These are phyloP conservation scores for Ceratocystis lukuohia DNA, from an alignment of 2,329 filamentous ascomycete genomes.

Conservation along the genomic window DNA sequence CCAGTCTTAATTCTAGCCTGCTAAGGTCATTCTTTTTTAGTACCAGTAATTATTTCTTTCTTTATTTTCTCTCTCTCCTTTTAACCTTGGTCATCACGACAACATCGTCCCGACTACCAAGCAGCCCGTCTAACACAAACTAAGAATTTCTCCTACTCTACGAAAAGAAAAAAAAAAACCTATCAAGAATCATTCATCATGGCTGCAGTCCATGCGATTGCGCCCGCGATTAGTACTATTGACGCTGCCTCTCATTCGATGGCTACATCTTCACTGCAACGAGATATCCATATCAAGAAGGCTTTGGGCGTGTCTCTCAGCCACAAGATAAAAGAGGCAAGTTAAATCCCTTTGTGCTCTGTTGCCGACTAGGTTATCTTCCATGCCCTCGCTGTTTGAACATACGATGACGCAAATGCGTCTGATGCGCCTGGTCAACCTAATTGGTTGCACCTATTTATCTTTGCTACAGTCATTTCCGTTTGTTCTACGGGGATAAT, in stretches of 20 bases:
- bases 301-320: conserved; percentile 3
- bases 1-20: background rate
- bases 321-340: conserved; percentile 11
- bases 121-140: background rate
- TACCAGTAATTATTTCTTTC: background rate
- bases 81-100: background rate
- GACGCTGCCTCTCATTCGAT: background rate
- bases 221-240: background rate
- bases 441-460: background rate
- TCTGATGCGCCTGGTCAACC: background rate
- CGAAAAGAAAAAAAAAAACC: background rate
- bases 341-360: conserved; percentile 9
- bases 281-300: conserved; percentile 9
- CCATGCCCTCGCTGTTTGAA: background rate
- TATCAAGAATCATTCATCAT: background rate
- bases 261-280: background rate
- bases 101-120: background rate
- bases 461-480: background rate
- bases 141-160: background rate
- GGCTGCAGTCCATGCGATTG: conserved; percentile 1
- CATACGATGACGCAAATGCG: background rate
- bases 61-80: background rate
- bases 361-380: background rate
- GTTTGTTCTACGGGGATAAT: background rate
- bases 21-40: background rate